These are phyloP conservation scores for Santalum album DNA, from an alignment of 164 flowering plant genomes.

Conservation along the genomic window DNA sequence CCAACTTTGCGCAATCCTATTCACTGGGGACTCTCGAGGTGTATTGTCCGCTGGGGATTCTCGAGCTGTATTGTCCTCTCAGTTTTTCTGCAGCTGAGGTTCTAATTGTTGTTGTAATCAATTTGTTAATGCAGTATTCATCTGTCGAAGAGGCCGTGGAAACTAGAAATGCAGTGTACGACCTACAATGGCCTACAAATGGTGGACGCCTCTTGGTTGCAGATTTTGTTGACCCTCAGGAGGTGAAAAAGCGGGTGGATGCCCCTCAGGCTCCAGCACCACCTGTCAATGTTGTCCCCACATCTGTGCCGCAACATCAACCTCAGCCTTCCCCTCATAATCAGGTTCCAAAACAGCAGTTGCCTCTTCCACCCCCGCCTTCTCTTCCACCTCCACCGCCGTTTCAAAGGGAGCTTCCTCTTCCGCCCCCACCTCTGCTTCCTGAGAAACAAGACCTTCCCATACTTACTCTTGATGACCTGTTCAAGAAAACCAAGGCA, in stretches of 20 bases:
- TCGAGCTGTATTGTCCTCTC: background rate
- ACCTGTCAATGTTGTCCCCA: constrained; percentile 16
- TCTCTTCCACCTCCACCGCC: constrained; percentile 52
- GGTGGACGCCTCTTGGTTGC: constrained; percentile 76
- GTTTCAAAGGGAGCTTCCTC: constrained; percentile 34
- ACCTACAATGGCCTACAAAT: constrained; percentile 92
- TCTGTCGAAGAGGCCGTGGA: constrained; percentile 78
- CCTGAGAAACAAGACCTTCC: constrained; percentile 60
- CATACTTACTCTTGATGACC: constrained; percentile 74
- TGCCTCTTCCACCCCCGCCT: constrained; percentile 43
- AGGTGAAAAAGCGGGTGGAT: constrained; percentile 52
- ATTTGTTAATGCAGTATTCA: constrained; percentile 53
- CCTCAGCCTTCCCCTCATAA: constrained; percentile 44
- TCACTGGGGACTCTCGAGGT: too few species aligned
- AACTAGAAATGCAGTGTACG: constrained; percentile 81
- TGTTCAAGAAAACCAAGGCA: constrained; percentile 68
- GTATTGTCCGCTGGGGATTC: background rate
- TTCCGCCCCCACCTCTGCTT: constrained; percentile 57
- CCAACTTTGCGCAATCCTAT: too few species aligned
- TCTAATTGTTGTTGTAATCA: background rate
- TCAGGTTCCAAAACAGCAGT: constrained; percentile 35
- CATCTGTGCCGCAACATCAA: constrained; percentile 14
- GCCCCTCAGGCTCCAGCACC: constrained; percentile 34
- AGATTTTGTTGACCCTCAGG: constrained; percentile 87
- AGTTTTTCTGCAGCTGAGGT: background rate